These are phyloP conservation scores for Punica granatum DNA, from an alignment of 345 rosid species.

Conservation along the genomic window DNA sequence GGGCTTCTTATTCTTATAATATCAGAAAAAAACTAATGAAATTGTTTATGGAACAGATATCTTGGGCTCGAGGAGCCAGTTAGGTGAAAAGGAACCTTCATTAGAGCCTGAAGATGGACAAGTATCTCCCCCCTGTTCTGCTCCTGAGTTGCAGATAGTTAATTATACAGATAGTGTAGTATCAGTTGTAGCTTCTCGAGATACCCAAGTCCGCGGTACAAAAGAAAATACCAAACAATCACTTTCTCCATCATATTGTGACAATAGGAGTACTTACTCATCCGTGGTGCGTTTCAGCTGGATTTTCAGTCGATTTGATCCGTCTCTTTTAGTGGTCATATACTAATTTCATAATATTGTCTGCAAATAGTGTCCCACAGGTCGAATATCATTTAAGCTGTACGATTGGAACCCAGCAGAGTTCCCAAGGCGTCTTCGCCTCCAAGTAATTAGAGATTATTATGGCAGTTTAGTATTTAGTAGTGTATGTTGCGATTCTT, in stretches of 20 bases:
- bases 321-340: not conserved
- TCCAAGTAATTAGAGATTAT: constrained; percentile 75
- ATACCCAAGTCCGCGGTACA: constrained; percentile 35
- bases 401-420: constrained; percentile 99
- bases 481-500: constrained; percentile 11
- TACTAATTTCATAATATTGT: constrained; percentile 15
- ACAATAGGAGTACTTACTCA: constrained; percentile 64
- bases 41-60: constrained; percentile 24
- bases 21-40: not conserved
- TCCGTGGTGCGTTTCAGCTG: constrained; percentile 53
- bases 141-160: constrained; percentile 39
- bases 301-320: constrained; percentile 10
- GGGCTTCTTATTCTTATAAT: too few relatives aligned
- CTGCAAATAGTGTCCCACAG: constrained; percentile 80
- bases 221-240: constrained; percentile 49
- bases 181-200: constrained; percentile 46
- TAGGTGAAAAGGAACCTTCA: constrained; percentile 49
- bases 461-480: constrained; percentile 59
- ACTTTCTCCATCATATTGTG: constrained; percentile 48
- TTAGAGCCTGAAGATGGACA: constrained; percentile 53
- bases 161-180: constrained; percentile 43
- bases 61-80: constrained; percentile 36
- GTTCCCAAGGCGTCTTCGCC: constrained; percentile 98
- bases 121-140: constrained; percentile 34
- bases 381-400: constrained; percentile 94